A percentile compares a stretch with the other conserved stretches of the same genome.
Conservation (phyloP, 2,329 filamentous ascomycete genomes). For the Ophiocordyceps camponoti-saundersi region DNA sequence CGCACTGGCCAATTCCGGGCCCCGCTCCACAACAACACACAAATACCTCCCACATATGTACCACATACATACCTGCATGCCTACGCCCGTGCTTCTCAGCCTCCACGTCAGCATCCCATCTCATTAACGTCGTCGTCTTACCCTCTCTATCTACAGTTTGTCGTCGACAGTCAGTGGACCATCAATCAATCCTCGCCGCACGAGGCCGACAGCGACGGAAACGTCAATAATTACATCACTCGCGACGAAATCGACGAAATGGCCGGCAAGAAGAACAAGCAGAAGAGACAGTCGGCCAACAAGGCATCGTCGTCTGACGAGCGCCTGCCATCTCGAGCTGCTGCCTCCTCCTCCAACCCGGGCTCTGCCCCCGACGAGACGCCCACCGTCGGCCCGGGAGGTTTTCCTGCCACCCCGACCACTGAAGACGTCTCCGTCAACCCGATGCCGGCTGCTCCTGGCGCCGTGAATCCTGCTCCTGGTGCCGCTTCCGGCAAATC, state of each 20-base stretch:
- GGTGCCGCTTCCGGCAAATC: conserved; percentile 5
- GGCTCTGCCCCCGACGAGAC: conserved; percentile 8
- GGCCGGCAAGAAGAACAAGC: conserved; percentile 41
- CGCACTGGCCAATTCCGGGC: too few relatives aligned
- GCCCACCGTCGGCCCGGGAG: conserved; percentile 22
- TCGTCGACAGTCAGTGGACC: conserved; percentile 84
- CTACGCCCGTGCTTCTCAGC: not conserved
- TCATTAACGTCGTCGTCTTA: not conserved
- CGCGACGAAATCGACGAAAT: conserved; percentile 55
- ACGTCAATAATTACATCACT: conserved; percentile 82
- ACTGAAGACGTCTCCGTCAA: conserved; percentile 27
- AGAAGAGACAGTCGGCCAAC: conserved; percentile 15
- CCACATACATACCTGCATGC: too few relatives aligned
- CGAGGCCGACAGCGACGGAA: conserved; percentile 68
- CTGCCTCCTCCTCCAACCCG: conserved; percentile 2
- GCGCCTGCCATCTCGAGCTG: not conserved
- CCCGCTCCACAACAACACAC: too few relatives aligned
- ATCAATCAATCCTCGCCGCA: conserved; percentile 65
- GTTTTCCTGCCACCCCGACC: conserved; percentile 50
- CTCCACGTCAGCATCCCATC: not conserved
- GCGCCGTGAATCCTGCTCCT: conserved; percentile 49
- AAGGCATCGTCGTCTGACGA: conserved; percentile 2
- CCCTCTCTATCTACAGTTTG: conserved; percentile 44
- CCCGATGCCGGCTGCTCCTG: conserved; percentile 44
- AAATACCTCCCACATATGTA: too few relatives aligned